phyloP scores from a whole-genome alignment of 2,329 filamentous ascomycete genomes.

The Fusarium xylarioides region DNA sequence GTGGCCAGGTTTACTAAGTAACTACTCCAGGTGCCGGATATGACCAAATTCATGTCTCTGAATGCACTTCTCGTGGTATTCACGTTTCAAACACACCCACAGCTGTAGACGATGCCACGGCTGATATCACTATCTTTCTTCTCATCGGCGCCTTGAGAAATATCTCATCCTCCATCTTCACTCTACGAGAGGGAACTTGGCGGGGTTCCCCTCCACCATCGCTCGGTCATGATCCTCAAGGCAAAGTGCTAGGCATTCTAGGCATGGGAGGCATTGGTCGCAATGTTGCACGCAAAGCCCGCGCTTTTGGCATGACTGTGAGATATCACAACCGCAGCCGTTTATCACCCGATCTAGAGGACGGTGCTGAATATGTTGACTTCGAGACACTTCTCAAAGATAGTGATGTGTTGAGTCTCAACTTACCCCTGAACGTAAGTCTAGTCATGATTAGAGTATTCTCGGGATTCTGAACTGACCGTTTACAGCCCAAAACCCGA shows the following conservation, averaged over 20 bases:
- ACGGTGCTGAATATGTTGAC: conserved; percentile 71
- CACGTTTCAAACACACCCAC: conserved; percentile 83
- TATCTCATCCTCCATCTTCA: conserved; percentile 72
- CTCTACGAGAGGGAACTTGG: conserved; percentile 74
- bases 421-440: conserved; percentile 82
- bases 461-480: neutral
- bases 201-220: conserved; percentile 65
- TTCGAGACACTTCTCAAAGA: conserved; percentile 76
- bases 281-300: conserved; percentile 77
- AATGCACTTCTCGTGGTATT: conserved; percentile 73
- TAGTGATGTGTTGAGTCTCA: conserved; percentile 82
- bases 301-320: conserved; percentile 78
- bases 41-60: conserved; percentile 79
- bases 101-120: conserved; percentile 83
- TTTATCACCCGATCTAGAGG: conserved; percentile 64
- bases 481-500: conserved; percentile 64
- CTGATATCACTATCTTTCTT: conserved; percentile 82
- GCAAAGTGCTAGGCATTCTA: conserved; percentile 81
- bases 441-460: neutral
- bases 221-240: conserved; percentile 79
- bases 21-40: conserved; percentile 76
- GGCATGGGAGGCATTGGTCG: conserved; percentile 89
- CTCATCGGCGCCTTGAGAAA: conserved; percentile 82
- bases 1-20: neutral
- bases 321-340: conserved; percentile 77